Base-by-base conservation (phyloP, 805 yeast species). In the Candida methanosorbosa region DNA sequence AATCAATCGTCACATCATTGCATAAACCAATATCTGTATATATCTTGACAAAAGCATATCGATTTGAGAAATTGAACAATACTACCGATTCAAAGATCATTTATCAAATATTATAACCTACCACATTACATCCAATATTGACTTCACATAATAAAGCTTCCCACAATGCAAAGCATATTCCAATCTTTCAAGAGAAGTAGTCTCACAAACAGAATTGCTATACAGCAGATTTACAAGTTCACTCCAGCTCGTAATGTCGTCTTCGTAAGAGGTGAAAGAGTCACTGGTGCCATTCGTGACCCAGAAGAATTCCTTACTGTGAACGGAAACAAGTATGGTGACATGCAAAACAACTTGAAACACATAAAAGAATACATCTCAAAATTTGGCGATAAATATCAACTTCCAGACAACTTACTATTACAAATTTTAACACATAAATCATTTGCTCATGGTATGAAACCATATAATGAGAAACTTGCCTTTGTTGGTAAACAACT, bases 391-490 rank as follows among this genome's bases (percentile, higher is more conserved):
- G 63, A 63, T 17, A 64, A 70, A 40, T 78, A 66, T 48, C 44
- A 64, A 28, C 62, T 88, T 28, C 66, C 80, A 4, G 81, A 84
- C 48, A 67, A 68, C 6, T 60, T 81, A 17, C 64, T 86, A 37
- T 64, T 86, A 41, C 97, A 90, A 61, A 77, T 84, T 27, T 63
- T 88, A 48, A 88, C 97, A 5, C 97, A 90, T 63, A 90, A 90
- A 62, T 84, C 95, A 17, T 90, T 87, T 66, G 94, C 94, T 5
- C 94, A 85, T 60, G 97, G 95, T 9, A 65, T 72, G 42, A 76
- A 79, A 48, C 96, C 97, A 7, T 85, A 83, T 61, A 90, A 88
- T 61, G 96, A 87, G 54, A 82, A 81, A 56, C 65, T 90, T 47
- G 68, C 85, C 15, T 70, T 80, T 29, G 62, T 85, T 54, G 97